Evolutionary conservation across 2,329 filamentous ascomycete genomes (phyloP).

Genomic region (Calonectria hawksworthii): DNA sequence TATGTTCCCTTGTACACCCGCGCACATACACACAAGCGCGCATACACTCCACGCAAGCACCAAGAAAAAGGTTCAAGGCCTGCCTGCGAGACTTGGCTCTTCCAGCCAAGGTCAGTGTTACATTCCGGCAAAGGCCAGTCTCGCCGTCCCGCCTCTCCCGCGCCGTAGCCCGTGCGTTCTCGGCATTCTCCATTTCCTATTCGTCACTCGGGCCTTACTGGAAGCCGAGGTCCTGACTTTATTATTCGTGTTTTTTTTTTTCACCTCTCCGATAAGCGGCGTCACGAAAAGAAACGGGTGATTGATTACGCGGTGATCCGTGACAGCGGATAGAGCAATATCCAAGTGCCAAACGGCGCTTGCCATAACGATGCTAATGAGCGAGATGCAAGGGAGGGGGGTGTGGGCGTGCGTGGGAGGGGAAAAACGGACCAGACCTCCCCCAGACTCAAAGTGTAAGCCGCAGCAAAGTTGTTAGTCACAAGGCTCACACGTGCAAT

Average conservation of each 20-base stretch:
- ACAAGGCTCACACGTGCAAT: neutral
- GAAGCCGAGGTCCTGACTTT: neutral
- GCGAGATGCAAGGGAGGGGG: neutral
- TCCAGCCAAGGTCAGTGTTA: neutral
- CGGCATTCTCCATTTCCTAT: neutral
- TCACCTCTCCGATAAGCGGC: neutral
- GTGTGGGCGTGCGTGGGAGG: neutral
- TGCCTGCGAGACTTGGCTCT: neutral
- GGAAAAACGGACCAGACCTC: neutral
- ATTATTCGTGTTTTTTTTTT: neutral
- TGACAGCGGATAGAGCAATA: neutral
- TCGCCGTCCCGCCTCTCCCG: neutral
- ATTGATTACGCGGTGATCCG: neutral
- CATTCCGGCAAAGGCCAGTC: neutral
- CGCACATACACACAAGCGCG: neutral
- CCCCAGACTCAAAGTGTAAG: slow-evolving; percentile 1
- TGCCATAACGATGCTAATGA: neutral
- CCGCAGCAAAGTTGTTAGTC: slow-evolving; percentile 5
- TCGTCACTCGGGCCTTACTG: neutral
- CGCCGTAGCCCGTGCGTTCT: neutral
- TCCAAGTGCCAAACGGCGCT: neutral
- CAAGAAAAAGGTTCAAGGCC: neutral
- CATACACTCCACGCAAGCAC: neutral
- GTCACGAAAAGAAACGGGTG: neutral
- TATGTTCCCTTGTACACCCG: neutral